A percentile compares a stretch with the other conserved stretches of the same genome.
Conservation (phyloP, 139 green algal species). For the Mesotaenium endlicherianum region DNA sequence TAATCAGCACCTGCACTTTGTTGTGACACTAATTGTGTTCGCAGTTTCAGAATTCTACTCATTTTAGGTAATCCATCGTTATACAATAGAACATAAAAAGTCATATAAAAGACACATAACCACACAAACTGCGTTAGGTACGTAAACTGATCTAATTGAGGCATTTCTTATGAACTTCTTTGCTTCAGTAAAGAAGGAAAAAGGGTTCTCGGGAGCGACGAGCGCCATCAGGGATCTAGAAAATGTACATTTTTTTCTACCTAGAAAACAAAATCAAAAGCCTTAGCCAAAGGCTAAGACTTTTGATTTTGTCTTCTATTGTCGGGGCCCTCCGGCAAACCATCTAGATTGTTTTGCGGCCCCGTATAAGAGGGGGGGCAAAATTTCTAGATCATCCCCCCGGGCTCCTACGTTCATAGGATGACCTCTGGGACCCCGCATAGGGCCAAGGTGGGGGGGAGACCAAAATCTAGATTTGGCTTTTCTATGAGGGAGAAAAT, state of each 20-base stretch:
- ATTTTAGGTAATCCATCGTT: slow-evolving; percentile 29
- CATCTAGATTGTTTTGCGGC: not conserved
- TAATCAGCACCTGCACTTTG: not conserved
- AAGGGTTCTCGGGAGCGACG: no score
- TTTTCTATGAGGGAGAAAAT: no score
- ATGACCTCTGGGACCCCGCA: no score
- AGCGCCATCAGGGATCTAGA: no score
- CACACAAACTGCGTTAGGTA: slow-evolving; percentile 32
- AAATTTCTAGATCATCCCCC: no score
- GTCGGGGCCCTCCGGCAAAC: not conserved
- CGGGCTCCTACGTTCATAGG: no score
- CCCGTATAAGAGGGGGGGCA: no score
- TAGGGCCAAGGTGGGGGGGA: no score
- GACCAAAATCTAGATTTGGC: no score
- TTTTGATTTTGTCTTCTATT: not conserved
- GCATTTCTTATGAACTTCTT: slow-evolving; percentile 21
- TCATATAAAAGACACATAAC: slow-evolving; percentile 35
- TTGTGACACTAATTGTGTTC: slow-evolving; percentile 8
- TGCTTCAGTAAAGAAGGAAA: slow-evolving; percentile 16
- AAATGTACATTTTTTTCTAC: no score
- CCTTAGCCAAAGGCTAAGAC: not conserved
- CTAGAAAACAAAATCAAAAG: not conserved
- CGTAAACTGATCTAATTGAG: slow-evolving; percentile 37
- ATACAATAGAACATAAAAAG: slow-evolving; percentile 28
- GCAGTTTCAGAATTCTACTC: slow-evolving; percentile 19